phyloP scores from a whole-genome alignment of 805 yeast genomes.

The Wickerhamiella spandovensis region DNA sequence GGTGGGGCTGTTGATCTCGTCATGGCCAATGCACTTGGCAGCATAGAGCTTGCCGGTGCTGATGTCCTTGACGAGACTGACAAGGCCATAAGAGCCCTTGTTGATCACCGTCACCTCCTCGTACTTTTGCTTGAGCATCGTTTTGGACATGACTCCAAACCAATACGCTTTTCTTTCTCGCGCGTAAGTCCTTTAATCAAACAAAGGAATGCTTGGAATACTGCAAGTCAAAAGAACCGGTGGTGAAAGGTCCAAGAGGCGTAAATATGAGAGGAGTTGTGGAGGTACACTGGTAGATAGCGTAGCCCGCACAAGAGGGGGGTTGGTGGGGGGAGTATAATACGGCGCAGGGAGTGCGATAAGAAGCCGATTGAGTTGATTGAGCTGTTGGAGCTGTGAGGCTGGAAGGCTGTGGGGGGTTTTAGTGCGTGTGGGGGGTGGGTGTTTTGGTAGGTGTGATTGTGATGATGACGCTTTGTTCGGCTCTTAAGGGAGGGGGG shows the following conservation, averaged over 20 bases:
- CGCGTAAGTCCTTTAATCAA: no score
- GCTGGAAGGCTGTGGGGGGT: not conserved
- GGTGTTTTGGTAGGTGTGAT: not conserved
- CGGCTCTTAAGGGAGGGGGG: not conserved
- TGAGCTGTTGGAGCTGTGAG: not conserved
- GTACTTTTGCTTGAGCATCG: constrained; percentile 27
- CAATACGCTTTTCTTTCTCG: no score
- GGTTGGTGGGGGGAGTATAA: not conserved
- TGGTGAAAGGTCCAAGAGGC: not conserved
- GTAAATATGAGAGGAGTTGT: no score
- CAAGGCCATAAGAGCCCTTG: constrained; percentile 90
- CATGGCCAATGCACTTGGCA: constrained; percentile 50
- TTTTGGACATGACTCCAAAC: not conserved
- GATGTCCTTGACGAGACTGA: constrained; percentile 68
- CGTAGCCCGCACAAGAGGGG: not conserved
- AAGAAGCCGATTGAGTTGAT: not conserved
- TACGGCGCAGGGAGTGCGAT: not conserved
- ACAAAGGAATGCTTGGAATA: no score
- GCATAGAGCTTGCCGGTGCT: constrained; percentile 50
- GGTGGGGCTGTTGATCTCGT: constrained; percentile 7
- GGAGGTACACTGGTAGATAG: not conserved
- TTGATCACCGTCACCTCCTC: constrained; percentile 48
- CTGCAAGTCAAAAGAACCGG: no score
- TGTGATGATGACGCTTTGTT: not conserved
- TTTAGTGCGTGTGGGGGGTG: not conserved